Percentiles rank a stretch among this genome's conserved stretches.
These are phyloP conservation scores for Fusarium cicatricum DNA, from an alignment of 2,329 filamentous ascomycete species.

Conservation along the genomic window DNA sequence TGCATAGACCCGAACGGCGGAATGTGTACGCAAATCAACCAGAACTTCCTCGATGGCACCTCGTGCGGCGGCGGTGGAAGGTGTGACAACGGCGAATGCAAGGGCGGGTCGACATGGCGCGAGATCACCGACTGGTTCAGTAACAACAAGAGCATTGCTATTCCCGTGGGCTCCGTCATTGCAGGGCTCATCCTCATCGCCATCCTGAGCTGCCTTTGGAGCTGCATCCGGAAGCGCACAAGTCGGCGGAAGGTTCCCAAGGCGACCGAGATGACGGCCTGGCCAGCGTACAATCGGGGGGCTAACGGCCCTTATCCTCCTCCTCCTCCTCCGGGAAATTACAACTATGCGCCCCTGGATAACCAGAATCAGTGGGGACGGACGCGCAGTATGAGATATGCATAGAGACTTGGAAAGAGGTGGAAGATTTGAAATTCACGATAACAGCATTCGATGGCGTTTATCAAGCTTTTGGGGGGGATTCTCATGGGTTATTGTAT, in stretches of 20 bases:
- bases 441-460: constrained; percentile 37
- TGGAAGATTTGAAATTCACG: not conserved
- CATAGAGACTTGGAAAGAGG: constrained; percentile 28
- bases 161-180: constrained; percentile 76
- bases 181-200: constrained; percentile 76
- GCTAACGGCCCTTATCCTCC: constrained; percentile 4
- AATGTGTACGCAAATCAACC: constrained; percentile 78
- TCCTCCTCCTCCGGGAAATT: constrained; percentile 15
- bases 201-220: constrained; percentile 72
- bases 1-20: constrained; percentile 78
- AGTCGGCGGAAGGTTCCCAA: constrained; percentile 39
- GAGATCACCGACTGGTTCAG: constrained; percentile 80
- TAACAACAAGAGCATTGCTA: constrained; percentile 80
- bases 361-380: constrained; percentile 31
- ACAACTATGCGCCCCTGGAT: constrained; percentile 35
- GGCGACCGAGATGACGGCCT: constrained; percentile 37
- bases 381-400: constrained; percentile 44
- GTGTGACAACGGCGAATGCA: constrained; percentile 81
- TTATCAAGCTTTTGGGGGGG: constrained; percentile 18
- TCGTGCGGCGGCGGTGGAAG: constrained; percentile 80
- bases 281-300: constrained; percentile 37
- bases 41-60: constrained; percentile 95
- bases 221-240: constrained; percentile 48
- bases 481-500: constrained; percentile 4
- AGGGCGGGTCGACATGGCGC: constrained; percentile 72